Base-by-base conservation (phyloP, 2,329 filamentous ascomycete species). In the Alternaria alternata region DNA sequence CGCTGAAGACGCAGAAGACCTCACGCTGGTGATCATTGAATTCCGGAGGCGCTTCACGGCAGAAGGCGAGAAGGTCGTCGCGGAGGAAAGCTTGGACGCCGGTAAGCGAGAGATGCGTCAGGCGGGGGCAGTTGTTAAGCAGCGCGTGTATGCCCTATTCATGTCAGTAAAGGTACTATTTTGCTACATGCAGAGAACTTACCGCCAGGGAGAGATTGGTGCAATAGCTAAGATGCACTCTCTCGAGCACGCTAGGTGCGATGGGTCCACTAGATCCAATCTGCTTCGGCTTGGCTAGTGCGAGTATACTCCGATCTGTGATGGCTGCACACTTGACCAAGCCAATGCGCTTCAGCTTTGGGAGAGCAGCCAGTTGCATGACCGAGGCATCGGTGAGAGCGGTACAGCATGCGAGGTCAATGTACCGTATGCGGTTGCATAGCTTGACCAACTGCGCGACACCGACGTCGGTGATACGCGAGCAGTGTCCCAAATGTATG, bases 1-100 rank as follows among this genome's bases (percentile, higher is more conserved):
- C 94, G 2, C 94, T 97, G 78, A 99, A 99, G 54, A 99, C 95
- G 74, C 95, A 99, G 76, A 99, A 99, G 7, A 98, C 93, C 53
- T 94, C 90, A 64, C 95, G 89, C 78, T 99, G 95, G 74, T 97
- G 93, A 47, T 94, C 91, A 18, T 94, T 98, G 76, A 99, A 99
- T 79, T 98, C 95, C 89, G 86, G 80, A 38, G 95, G 95, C 1
- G 95, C 93, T 69, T 91, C 89, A 63, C 95, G 89, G 75, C 95
- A 98, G 77, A 93, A 98, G 6, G 85, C 83, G 54, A 93, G 90
- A 30, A 98, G 86, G 68, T 97, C 94, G 56, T 93, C 89, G 53
- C 91, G 87, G 32, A 97, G 85, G 76, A 99, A 99, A 2, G 93
- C 92, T 71, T 92, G 90, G 3, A 99, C 94, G 18, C 95, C 95